Evolutionary conservation across 2,329 filamentous ascomycete genomes (phyloP).

Genomic region (Calonectria crousiana): DNA sequence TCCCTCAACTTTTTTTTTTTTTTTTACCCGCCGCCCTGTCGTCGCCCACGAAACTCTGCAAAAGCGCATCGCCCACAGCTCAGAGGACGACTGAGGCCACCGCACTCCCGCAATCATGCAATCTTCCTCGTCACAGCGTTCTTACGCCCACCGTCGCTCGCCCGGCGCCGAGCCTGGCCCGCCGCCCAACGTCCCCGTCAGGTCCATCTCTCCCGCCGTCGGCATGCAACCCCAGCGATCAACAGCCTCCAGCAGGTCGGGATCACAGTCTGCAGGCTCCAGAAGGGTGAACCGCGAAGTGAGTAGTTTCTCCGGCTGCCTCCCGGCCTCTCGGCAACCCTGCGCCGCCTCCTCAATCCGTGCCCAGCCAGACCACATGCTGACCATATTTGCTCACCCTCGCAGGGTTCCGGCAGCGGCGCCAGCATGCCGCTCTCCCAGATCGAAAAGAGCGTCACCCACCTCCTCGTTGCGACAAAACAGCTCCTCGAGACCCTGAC

Average conservation of each 20-base stretch:
- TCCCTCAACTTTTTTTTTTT: constrained; percentile 2
- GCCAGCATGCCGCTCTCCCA: constrained; percentile 86
- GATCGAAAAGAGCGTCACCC: constrained; percentile 98
- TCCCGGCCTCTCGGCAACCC: constrained; percentile 10
- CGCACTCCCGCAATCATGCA: constrained; percentile 34
- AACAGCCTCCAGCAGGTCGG: constrained; percentile 75
- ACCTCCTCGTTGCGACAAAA: constrained; percentile 97
- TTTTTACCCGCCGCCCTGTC: background rate
- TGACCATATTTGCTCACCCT: constrained; percentile 39
- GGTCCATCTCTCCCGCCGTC: constrained; percentile 72
- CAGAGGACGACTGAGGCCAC: background rate
- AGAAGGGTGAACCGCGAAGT: constrained; percentile 51
- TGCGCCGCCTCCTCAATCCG: constrained; percentile 34
- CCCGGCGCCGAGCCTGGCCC: constrained; percentile 72
- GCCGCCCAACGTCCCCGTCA: constrained; percentile 66
- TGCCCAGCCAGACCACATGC: constrained; percentile 34
- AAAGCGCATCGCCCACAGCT: constrained; percentile 14
- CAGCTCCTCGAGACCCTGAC: constrained; percentile 97
- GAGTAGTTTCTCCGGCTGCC: constrained; percentile 32
- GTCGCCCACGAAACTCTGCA: constrained; percentile 12
- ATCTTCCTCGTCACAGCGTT: constrained; percentile 59
- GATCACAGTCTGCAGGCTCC: constrained; percentile 50
- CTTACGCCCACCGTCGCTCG: constrained; percentile 69
- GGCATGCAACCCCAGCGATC: constrained; percentile 73
- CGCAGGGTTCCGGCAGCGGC: constrained; percentile 65